These are phyloP conservation scores for Geranomyces michiganensis DNA, from an alignment of 192 early-diverging fungal species.

Conservation along the genomic window DNA sequence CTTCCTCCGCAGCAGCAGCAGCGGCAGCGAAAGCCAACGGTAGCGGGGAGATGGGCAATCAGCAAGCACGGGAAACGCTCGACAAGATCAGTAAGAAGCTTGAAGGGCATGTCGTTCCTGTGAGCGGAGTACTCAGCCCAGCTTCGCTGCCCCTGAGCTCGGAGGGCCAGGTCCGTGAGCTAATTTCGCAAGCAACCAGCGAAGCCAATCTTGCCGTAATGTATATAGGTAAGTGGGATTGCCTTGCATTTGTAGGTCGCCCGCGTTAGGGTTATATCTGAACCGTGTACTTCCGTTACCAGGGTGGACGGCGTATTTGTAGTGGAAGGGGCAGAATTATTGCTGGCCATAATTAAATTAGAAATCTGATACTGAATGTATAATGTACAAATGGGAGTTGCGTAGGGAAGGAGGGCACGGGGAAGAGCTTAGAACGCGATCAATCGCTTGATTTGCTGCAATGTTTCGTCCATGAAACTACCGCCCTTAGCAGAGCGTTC, in stretches of 20 bases:
- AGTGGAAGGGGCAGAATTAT: background rate
- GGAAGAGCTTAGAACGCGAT: too few species aligned
- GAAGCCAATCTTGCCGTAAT: constrained; percentile 72
- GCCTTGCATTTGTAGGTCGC: too few species aligned
- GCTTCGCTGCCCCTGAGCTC: constrained; percentile 59
- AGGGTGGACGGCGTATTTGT: background rate
- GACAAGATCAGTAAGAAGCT: constrained; percentile 69
- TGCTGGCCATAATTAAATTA: too few species aligned
- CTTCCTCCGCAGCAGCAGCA: background rate
- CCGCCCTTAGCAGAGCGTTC: too few species aligned
- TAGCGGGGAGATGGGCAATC: constrained; percentile 48
- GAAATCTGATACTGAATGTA: too few species aligned
- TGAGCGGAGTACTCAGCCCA: background rate
- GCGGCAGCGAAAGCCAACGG: background rate
- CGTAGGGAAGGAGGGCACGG: too few species aligned
- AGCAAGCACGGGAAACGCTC: constrained; percentile 68
- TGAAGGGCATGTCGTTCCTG: constrained; percentile 50
- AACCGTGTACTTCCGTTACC: too few species aligned
- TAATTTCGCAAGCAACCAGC: constrained; percentile 76
- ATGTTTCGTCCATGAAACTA: too few species aligned
- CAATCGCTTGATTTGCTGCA: too few species aligned
- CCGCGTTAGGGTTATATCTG: too few species aligned
- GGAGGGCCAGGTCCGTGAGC: constrained; percentile 79
- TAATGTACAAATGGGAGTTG: too few species aligned
- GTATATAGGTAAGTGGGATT: constrained; percentile 75